Base-by-base conservation (phyloP, 208 protist species). In the Trypanosoma grayi region DNA sequence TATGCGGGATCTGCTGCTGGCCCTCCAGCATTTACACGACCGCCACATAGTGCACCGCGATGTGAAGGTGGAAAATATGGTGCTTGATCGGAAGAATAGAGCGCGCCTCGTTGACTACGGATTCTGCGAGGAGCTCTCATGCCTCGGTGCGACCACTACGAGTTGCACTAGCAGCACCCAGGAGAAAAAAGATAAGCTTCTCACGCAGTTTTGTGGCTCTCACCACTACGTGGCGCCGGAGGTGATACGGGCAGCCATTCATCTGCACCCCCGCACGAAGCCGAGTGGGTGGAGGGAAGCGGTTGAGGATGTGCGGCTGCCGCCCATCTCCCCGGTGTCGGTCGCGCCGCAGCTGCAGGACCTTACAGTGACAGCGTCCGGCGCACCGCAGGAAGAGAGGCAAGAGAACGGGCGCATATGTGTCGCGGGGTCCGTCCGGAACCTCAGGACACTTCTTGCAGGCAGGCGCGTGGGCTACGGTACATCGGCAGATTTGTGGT, bases 61-160 rank as follows among this genome's bases (percentile, higher is more conserved):
- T 65, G 53, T 79, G 20, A 75, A 79, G 48, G 51, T 69, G 13
- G 69, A 79, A 50, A 79, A 79, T 31, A 62, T 79, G n/a, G 51
- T 73, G 10, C 16, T 79, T 33, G 57, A 71, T 51, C 8, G 28
- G 27, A 16, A 70, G 2, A 22, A 46, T 14, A 56, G 51, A 11
- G 62, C 56, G 9, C 54, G 50, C 14, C 52, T 79, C 31, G 57
- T 66, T 47, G 73, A 79, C 48, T 76, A 76, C 40, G 69, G 73
- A 0, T 59, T 76, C 39, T 60, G 56, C 31, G 62, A 74, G 51
- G 27, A 24, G 7, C 31, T 73, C 10, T 3, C 24, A 27, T 16
- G 43, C 22, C 2, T 22, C 5, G 51, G 11, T 11, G 7, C 4
- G 4, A 47, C 8, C 39, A 27, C 3, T 36, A 28, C 5, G 13